Evolutionary conservation across 78 protist species (phyloP).

Genomic region (Polysphondylium violaceum): DNA sequence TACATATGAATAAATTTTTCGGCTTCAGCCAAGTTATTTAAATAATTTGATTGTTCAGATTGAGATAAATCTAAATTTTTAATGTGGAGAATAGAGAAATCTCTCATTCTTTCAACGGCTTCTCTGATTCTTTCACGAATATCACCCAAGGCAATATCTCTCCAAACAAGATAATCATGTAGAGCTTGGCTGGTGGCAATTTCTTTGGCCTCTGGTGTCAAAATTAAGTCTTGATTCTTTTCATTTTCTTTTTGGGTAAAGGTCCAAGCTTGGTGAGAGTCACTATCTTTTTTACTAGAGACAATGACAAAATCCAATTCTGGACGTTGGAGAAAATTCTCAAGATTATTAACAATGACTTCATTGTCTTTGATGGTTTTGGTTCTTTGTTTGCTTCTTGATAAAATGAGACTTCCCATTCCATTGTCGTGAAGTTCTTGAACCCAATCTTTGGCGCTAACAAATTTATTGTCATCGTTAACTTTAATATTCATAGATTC

Average conservation of each 20-base stretch:
- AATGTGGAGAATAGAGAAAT: conserved; percentile 39
- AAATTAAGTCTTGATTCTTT: background rate
- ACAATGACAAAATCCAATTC: conserved; percentile 52
- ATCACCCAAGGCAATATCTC: conserved; percentile 60
- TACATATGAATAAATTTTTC: conserved; percentile 68
- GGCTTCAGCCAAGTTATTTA: conserved; percentile 39
- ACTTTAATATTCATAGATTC: conserved; percentile 36
- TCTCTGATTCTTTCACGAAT: conserved; percentile 51
- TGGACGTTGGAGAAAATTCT: background rate
- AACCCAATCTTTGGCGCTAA: conserved; percentile 59
- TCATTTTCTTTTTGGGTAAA: conserved; percentile 6
- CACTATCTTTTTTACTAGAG: background rate
- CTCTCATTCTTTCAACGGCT: conserved; percentile 58
- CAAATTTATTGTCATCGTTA: conserved; percentile 19
- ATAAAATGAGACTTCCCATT: background rate
- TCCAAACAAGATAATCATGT: conserved; percentile 38
- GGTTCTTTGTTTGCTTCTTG: conserved; percentile 12
- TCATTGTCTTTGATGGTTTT: background rate
- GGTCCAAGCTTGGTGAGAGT: conserved; percentile 29
- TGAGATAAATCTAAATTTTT: conserved; percentile 36
- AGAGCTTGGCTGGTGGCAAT: background rate
- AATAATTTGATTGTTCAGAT: background rate
- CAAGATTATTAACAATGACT: background rate
- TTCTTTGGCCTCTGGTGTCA: background rate
- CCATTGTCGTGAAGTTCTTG: conserved; percentile 44